Base-by-base conservation (phyloP, 2,329 filamentous ascomycete genomes). In the Aspergillus aculeatinus region DNA sequence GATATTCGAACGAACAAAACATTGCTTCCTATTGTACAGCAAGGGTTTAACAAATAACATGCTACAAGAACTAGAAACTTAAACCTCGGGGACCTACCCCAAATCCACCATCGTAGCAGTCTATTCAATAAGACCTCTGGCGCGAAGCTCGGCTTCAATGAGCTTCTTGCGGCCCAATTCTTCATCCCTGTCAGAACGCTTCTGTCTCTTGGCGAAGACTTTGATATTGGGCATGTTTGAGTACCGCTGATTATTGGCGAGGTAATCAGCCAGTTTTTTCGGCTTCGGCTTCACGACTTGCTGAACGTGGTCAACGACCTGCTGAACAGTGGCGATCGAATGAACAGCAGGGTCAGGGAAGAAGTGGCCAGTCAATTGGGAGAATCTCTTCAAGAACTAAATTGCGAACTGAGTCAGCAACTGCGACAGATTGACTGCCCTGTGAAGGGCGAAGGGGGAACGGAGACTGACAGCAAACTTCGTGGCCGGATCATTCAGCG, bases 361-460 rank as follows among this genome's bases (percentile, higher is more conserved):
- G 60, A 86, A 84, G 62, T 87, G 85, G 62, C 91, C 91, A n/a
- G 89, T 93, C 61, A 96, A 82, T 74, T 95, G 90, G 74, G 89
- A 86, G 62, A 92, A 80, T 60, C 91, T 88, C 79, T 96, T 96
- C 69, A 88, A 80, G 65, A 95, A 83, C 93, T 97, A 66, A 27
- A 57, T 4, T 16, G 33, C 23, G 33, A 16, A n/a, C 5, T 39
- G 25, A 31, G 50, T 65, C 64, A 63, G 63, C 10, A 25, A 52
- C 78, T 95, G 95, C 68, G 87, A 79, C 63, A 94, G 82, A 92
- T 96, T 65, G 25, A 39, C 49, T 58, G 33, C 12, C 27, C 27
- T 16, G 3, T n/a, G 16, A 19, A 44, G 16, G 6, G 16, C 14
- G 39, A 19, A 16, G 39, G 14, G 39, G 16, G 39, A 51, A 35